Evolutionary conservation across 225 moss, liverwort and hornwort species (phyloP), one percentile per base, ranked within the genome.

Genomic region (Sphagnum tenellum): DNA sequence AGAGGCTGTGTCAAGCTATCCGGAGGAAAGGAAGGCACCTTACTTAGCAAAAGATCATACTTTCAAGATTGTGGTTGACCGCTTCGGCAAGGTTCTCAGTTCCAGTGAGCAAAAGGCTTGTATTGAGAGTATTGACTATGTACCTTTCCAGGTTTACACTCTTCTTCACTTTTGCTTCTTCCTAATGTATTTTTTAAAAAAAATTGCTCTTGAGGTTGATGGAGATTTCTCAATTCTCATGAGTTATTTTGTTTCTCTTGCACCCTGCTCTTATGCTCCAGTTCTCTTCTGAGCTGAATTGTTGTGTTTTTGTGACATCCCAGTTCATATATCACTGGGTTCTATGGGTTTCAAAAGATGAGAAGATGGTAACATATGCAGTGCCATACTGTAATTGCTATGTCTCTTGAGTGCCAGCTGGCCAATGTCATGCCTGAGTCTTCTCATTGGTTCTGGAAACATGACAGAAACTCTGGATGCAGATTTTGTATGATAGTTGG

Each of bases 1-100:
- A 71, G 71, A 66, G 45, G 68, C 98, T 11, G 85, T 98, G 52
- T 69, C 68, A 44, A 73, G 77, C 4, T 93, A 82, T 55, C 81
- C 93, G 14, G 86, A 93, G 65, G 93, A 87, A 73, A 82, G 62
- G 57, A 98, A 90, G 71, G 77, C 73, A 50, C 89, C 86, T 7
- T 93, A 80, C 77, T 69, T 98, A 54, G 79, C 82, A 4, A 80
- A 84, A 74, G 75, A 80, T 56, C 81, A 77, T 48, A 87, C 86
- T 46, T 98, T 93, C 68, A 98, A 93, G 76, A 88, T 98, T 64
- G 87, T 93, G 47, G 86, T 98, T 11, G 93, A 90, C 50, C 76
- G 80, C 46, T 98, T 98, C 64, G 98, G 98, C 65, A 93, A 79
- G 64, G 86, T 93, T n/a, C 72, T 98, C 44, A 78, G 63, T 44